These are phyloP conservation scores for Jatropha curcas DNA, from an alignment of 345 rosid genomes.

Conservation along the genomic window DNA sequence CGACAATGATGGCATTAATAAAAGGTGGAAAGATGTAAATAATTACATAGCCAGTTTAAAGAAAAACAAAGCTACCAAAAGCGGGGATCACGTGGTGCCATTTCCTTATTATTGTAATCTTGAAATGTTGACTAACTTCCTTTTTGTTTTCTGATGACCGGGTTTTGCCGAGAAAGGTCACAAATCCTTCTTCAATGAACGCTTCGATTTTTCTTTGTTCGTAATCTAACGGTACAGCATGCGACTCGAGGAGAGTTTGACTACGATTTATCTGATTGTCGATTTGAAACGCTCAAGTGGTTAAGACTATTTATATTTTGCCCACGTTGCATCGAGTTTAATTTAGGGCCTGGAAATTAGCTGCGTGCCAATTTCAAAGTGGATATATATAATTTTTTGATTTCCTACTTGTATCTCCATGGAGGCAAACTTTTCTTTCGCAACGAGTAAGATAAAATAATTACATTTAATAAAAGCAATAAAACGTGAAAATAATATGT, in stretches of 20 bases:
- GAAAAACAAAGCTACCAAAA: slow-evolving; percentile 21
- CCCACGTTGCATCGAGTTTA: slow-evolving; percentile 33
- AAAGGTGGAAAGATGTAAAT: too few relatives aligned
- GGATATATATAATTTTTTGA: background rate
- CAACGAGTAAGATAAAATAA: too few relatives aligned
- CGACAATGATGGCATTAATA: too few relatives aligned
- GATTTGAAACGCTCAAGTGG: slow-evolving; percentile 18
- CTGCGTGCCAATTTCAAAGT: slow-evolving; percentile 16
- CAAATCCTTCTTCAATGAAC: slow-evolving; percentile 17
- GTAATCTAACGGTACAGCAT: slow-evolving; percentile 43
- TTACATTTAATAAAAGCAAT: too few relatives aligned
- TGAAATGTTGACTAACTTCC: slow-evolving; percentile 40
- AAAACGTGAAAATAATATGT: too few relatives aligned
- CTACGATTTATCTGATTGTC: slow-evolving; percentile 21
- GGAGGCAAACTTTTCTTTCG: too few relatives aligned
- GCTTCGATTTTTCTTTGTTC: slow-evolving; percentile 21
- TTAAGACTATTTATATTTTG: slow-evolving; percentile 5
- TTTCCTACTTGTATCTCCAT: too few relatives aligned
- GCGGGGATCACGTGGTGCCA: slow-evolving; percentile 29
- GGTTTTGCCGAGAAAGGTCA: slow-evolving; percentile 35
- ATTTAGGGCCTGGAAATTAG: slow-evolving; percentile 1
- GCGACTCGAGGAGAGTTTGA: slow-evolving; percentile 36
- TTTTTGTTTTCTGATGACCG: slow-evolving; percentile 23
- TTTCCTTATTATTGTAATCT: background rate
- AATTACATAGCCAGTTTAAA: background rate